Evolutionary conservation across 768 basidiomycete genomes (phyloP).

Genomic region (Pulveroboletus frians): DNA sequence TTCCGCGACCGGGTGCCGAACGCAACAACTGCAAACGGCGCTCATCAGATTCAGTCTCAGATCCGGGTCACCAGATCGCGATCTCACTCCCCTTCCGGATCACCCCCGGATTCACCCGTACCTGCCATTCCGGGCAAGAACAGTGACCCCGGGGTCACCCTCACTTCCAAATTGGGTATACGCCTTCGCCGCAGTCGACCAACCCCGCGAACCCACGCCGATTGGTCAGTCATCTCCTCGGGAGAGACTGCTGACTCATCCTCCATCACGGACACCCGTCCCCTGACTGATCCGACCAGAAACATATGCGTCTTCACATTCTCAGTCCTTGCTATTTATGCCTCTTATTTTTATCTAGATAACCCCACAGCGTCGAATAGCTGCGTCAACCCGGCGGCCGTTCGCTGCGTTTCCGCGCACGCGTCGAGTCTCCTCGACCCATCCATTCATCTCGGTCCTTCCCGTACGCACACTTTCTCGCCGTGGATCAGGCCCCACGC

Average conservation of each 20-base stretch:
- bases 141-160: neutral
- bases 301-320: too few species aligned
- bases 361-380: too few species aligned
- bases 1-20: slow-evolving; percentile 37
- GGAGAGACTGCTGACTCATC: too few species aligned
- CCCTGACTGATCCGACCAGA: slow-evolving; percentile 6
- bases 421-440: too few species aligned
- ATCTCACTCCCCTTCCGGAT: slow-evolving; percentile 23
- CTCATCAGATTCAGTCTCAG: slow-evolving; percentile 30
- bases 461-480: slow-evolving; percentile 23
- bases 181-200: slow-evolving; percentile 21
- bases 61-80: slow-evolving; percentile 22
- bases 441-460: slow-evolving; percentile 19
- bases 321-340: slow-evolving; percentile 18
- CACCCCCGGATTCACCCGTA: slow-evolving; percentile 22
- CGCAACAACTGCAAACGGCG: slow-evolving; percentile 34
- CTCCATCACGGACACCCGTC: too few species aligned
- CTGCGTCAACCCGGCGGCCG: slow-evolving; percentile 23
- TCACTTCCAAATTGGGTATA: neutral
- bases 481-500: slow-evolving; percentile 29
- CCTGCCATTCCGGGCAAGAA: neutral
- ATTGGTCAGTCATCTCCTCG: neutral
- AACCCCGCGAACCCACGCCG: slow-evolving; percentile 11
- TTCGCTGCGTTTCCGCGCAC: slow-evolving; percentile 19
- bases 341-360: slow-evolving; percentile 23